Base-by-base conservation (phyloP, 345 rosid genomes). In the Raphanus raphanistrum region DNA sequence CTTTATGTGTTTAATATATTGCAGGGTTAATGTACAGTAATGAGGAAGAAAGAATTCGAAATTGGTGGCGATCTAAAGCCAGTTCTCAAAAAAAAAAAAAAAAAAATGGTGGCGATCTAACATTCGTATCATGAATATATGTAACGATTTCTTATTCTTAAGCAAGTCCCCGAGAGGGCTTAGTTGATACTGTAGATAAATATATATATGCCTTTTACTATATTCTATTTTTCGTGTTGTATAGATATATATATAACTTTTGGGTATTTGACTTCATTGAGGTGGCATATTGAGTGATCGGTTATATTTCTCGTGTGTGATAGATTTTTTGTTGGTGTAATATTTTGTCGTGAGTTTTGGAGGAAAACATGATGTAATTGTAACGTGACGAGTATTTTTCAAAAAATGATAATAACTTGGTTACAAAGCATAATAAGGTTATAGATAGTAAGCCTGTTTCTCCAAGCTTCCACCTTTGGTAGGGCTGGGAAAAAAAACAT, bases 11-110 rank as follows among this genome's bases (percentile, higher is more conserved):
- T 6, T 70, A 28, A 31, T 5, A 31, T 5, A 21, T 63, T 79
- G 78, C 74, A 79, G 82, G 82, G 66, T 79, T 8, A 79, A 74
- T 54, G 12, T 79, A 63, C 61, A 69, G 52, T 74, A 15, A 73
- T 0, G 74, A 60, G 2, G 52, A 67, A 60, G 1, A 33, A 32
- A 38, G 9, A 28, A 48, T 0, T 29, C 13, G 15, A 15, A 5
- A 43, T 27, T 4, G 45, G 38, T 11, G 74, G 48, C 1, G 59
- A 67, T 33, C 36, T 54, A 63, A 21, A 21, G 1, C 21, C 21
- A 21, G 0, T 21, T 21, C 21, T 21, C 21, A 21, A 21, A 21
- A 21, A 21, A 21, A n/a, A n/a, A n/a, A 21, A 21, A 21, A 21
- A 21, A 21, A 21, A 21, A 21, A 21, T 21, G 21, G 21, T 21